Evolutionary conservation across 352 stramenopile species (phyloP).

Genomic region (Globisporangium okanoganense): DNA sequence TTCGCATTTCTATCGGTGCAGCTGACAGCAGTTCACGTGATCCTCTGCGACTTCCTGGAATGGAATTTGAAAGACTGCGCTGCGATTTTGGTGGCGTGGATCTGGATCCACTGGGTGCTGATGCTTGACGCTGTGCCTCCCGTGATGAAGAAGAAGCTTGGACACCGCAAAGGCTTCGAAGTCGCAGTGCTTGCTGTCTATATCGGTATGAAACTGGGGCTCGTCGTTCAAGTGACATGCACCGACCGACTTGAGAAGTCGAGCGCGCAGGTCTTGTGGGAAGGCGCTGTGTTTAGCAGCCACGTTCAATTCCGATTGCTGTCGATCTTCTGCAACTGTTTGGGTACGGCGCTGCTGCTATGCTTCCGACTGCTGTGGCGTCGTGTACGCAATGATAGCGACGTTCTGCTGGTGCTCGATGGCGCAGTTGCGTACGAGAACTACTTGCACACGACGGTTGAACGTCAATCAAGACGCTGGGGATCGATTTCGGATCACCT

Average conservation of each 20-base stretch:
- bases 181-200: conserved; percentile 10
- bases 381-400: conserved; percentile 4
- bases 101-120: conserved; percentile 28
- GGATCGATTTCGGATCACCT: background rate
- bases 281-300: background rate
- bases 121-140: conserved; percentile 23
- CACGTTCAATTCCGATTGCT: conserved; percentile 16
- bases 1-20: conserved; percentile 31
- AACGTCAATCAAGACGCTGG: background rate
- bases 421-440: conserved; percentile 23
- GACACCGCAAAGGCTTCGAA: background rate
- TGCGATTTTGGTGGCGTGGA: conserved; percentile 8
- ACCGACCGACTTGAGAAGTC: background rate
- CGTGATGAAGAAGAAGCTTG: conserved; percentile 14
- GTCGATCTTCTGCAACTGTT: conserved; percentile 22
- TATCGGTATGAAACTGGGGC: background rate
- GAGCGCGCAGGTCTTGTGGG: conserved; percentile 10
- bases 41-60: conserved; percentile 20
- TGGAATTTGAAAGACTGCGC: conserved; percentile 8
- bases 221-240: conserved; percentile 13
- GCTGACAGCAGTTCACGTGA: conserved; percentile 12
- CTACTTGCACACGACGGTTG: background rate
- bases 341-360: conserved; percentile 15
- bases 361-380: conserved; percentile 21
- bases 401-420: conserved; percentile 22